Conservation (phyloP, 2,329 filamentous ascomycete genomes). For the Davidsoniella australis region DNA sequence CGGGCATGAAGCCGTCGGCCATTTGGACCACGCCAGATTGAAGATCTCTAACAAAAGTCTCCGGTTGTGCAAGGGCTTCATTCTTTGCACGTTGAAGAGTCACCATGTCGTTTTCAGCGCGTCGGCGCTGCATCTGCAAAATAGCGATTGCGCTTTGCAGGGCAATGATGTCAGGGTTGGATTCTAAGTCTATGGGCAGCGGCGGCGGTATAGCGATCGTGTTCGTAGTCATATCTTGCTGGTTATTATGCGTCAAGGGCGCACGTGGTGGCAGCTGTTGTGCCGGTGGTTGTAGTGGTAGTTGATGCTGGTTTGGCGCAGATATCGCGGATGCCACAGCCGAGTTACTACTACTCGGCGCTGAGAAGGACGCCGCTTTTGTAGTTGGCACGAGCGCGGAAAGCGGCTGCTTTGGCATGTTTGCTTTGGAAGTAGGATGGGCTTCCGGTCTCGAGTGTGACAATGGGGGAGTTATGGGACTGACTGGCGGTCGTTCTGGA, state of each 20-base stretch:
- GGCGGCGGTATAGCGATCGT: slow-evolving; percentile 30
- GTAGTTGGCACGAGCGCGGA: not conserved
- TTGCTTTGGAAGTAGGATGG: not conserved
- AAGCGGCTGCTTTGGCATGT: not conserved
- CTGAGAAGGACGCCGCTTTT: not conserved
- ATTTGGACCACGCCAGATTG: slow-evolving; percentile 40
- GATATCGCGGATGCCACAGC: slow-evolving; percentile 6
- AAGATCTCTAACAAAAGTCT: slow-evolving; percentile 54
- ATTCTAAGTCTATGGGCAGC: slow-evolving; percentile 37
- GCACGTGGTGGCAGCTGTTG: slow-evolving; percentile 20
- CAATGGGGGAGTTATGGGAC: slow-evolving; percentile 36
- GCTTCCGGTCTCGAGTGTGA: slow-evolving; percentile 20
- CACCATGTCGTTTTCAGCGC: slow-evolving; percentile 59
- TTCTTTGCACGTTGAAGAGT: slow-evolving; percentile 52
- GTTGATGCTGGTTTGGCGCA: slow-evolving; percentile 10
- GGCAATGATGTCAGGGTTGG: slow-evolving; percentile 75
- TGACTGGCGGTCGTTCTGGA: slow-evolving; percentile 32
- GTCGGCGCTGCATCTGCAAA: slow-evolving; percentile 69
- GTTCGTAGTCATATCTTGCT: slow-evolving; percentile 19
- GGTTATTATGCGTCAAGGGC: slow-evolving; percentile 29
- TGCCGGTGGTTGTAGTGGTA: slow-evolving; percentile 8
- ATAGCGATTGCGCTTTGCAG: slow-evolving; percentile 72
- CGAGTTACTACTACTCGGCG: slow-evolving; percentile 9
- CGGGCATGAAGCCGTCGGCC: slow-evolving; percentile 18
- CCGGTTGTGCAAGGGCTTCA: slow-evolving; percentile 52